Conservation (phyloP, 805 yeast species). For the Suhomyces kilbournensis region DNA sequence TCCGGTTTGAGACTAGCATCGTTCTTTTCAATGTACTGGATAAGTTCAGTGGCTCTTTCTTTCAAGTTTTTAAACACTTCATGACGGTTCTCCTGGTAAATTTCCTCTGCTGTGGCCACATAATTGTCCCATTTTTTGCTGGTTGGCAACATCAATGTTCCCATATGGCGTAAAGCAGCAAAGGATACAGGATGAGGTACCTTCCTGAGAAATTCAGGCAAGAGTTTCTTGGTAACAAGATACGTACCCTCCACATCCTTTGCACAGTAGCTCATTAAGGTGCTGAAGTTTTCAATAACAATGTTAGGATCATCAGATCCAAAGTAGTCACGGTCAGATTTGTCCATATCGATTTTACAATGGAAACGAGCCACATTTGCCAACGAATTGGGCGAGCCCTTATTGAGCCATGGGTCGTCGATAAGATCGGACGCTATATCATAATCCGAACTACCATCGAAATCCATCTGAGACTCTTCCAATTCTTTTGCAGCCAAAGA, state of each 20-base stretch:
- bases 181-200: conserved; percentile 95
- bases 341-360: conserved; percentile 65
- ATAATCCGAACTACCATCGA: conserved; percentile 14
- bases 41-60: conserved; percentile 58
- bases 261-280: conserved; percentile 78
- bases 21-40: conserved; percentile 36
- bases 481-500: conserved; percentile 13
- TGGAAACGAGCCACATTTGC: conserved; percentile 78
- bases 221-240: conserved; percentile 60
- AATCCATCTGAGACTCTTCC: conserved; percentile 7
- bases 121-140: conserved; percentile 70
- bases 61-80: conserved; percentile 58
- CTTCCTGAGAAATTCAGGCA: conserved; percentile 61
- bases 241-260: conserved; percentile 77
- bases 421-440: conserved; percentile 28
- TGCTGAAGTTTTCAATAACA: conserved; percentile 55
- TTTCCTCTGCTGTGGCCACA: conserved; percentile 61
- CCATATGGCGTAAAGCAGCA: conserved; percentile 76
- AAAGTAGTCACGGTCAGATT: conserved; percentile 65
- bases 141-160: conserved; percentile 77
- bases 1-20: conserved; percentile 18
- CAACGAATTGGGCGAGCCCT: conserved; percentile 75
- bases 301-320: conserved; percentile 50
- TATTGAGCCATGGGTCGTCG: conserved; percentile 83
- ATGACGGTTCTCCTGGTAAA: conserved; percentile 57